Conservation (phyloP, 371 early-diverging fungal species). For the Actinomortierella ambigua region DNA sequence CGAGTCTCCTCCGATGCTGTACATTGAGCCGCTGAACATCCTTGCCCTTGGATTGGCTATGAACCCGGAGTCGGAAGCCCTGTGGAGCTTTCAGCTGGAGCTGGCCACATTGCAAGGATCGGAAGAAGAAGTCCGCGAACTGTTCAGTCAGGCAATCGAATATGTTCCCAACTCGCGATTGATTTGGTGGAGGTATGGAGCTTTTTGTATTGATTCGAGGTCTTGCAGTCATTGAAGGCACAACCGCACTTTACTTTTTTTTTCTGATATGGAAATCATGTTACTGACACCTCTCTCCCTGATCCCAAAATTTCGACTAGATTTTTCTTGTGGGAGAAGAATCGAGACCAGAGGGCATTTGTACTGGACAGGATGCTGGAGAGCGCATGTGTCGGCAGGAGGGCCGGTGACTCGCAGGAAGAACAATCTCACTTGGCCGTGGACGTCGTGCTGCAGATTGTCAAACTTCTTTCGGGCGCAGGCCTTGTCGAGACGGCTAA, state of each 20-base stretch:
- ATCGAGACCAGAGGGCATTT: slow-evolving; percentile 14
- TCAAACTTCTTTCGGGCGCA: slow-evolving; percentile 12
- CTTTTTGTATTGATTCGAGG: no score
- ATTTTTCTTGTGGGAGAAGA: slow-evolving; percentile 30
- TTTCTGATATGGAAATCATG: neutral
- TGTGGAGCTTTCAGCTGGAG: slow-evolving; percentile 35
- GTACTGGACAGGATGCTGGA: slow-evolving; percentile 37
- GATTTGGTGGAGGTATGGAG: slow-evolving; percentile 31
- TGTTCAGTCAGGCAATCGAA: slow-evolving; percentile 22
- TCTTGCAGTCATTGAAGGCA: no score
- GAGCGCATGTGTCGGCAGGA: slow-evolving; percentile 14
- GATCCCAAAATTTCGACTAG: neutral
- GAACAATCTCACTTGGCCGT: slow-evolving; percentile 21
- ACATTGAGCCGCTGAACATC: slow-evolving; percentile 1
- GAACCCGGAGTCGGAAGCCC: slow-evolving; percentile 16
- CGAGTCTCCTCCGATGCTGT: neutral
- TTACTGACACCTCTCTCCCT: neutral
- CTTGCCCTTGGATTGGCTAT: slow-evolving; percentile 12
- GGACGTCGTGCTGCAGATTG: slow-evolving; percentile 32
- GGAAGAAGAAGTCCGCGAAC: slow-evolving; percentile 15
- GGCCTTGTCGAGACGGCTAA: slow-evolving; percentile 33
- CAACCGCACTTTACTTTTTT: neutral
- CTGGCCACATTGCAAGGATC: slow-evolving; percentile 14
- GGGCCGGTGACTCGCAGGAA: neutral
- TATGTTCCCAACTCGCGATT: slow-evolving; percentile 21